A percentile compares a stretch with the other conserved stretches of the same genome.
phyloP scores from a whole-genome alignment of 345 rosid species.

The Gossypium arboreum region DNA sequence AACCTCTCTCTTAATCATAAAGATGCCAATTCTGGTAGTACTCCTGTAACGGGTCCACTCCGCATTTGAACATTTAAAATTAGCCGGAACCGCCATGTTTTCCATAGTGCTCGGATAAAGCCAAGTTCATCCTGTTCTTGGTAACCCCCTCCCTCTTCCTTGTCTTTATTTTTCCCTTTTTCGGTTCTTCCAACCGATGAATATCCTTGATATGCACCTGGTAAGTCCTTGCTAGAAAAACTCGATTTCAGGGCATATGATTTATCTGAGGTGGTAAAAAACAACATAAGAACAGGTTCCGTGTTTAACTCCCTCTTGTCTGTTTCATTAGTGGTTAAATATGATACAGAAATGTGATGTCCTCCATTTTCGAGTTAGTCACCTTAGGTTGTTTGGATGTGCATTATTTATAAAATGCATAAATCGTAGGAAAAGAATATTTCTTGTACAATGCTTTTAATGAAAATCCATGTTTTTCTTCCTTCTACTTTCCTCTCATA shows the following conservation, averaged over 20 bases:
- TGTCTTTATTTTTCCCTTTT: not conserved
- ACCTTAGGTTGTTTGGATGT: slow-evolving; percentile 21
- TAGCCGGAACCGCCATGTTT: slow-evolving; percentile 19
- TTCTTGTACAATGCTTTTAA: slow-evolving; percentile 23
- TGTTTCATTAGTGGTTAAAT: slow-evolving; percentile 17
- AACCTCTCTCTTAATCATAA: slow-evolving; percentile 72
- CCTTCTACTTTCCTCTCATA: not conserved
- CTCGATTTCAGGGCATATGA: slow-evolving; percentile 33
- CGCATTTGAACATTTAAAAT: slow-evolving; percentile 40
- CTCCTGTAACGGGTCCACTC: slow-evolving; percentile 55
- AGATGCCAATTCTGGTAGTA: slow-evolving; percentile 57
- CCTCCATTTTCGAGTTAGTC: not conserved
- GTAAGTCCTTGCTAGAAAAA: slow-evolving; percentile 41
- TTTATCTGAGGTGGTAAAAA: slow-evolving; percentile 70
- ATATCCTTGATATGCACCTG: slow-evolving; percentile 53
- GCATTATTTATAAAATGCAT: slow-evolving; percentile 14
- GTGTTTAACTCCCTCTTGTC: slow-evolving; percentile 23
- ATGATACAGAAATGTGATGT: not conserved
- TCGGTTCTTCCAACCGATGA: slow-evolving; percentile 23
- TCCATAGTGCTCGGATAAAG: slow-evolving; percentile 23
- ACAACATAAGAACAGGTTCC: slow-evolving; percentile 23
- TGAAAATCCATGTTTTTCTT: slow-evolving; percentile 5
- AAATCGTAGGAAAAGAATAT: slow-evolving; percentile 11
- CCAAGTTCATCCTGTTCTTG: slow-evolving; percentile 20
- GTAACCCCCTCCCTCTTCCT: slow-evolving; percentile 14